Base-by-base conservation (phyloP, 2,329 filamentous ascomycete species). In the Blumeria graminis region DNA sequence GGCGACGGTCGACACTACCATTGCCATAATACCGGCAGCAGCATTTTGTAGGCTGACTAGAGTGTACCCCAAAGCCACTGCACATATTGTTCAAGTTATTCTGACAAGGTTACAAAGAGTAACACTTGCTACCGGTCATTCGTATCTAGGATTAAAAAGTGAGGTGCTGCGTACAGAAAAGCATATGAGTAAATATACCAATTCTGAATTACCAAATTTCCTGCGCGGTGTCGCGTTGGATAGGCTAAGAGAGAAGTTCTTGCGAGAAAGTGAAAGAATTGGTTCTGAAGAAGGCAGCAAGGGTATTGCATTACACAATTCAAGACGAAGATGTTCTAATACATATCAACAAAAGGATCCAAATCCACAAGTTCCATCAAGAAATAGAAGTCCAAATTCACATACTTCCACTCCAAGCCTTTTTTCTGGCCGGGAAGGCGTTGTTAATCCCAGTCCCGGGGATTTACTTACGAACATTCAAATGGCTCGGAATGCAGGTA, bases 71-170 rank as follows among this genome's bases (percentile, higher is more conserved):
- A 94, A 93, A 70, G 89, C 93, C 9, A 95, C 92, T 1, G 84
- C 92, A 1, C 93, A 98, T 65, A 96, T 98, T 60, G 88, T 98
- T 6, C 92, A 98, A 66, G 90, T 98, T 50, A 98, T 98, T 59
- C 71, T 98, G 35, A 95, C 93, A 2, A 79, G 93, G 53, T 82
- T 98, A 55, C 90, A 98, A 66, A 76, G 93, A 62, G 93, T 98
- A 2, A 98, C 92, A 0, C 78, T 98, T 56, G 85, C 89, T 0
- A 96, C 93, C 10, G 92, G 88, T 0, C 92, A 95, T 72, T 86
- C 86, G 56, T 98, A 98, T 64, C 78, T 98, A 14, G 92, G 93
- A 1, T 70, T 98, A 45, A 94, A 87, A 0, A 86, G 82, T 41
- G 92, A 98, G 64, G 90, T 98, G 0, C 69, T 98, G 11, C 84